These are phyloP conservation scores for Mariannaea elegans DNA, from an alignment of 2,329 filamentous ascomycete genomes.

Conservation along the genomic window DNA sequence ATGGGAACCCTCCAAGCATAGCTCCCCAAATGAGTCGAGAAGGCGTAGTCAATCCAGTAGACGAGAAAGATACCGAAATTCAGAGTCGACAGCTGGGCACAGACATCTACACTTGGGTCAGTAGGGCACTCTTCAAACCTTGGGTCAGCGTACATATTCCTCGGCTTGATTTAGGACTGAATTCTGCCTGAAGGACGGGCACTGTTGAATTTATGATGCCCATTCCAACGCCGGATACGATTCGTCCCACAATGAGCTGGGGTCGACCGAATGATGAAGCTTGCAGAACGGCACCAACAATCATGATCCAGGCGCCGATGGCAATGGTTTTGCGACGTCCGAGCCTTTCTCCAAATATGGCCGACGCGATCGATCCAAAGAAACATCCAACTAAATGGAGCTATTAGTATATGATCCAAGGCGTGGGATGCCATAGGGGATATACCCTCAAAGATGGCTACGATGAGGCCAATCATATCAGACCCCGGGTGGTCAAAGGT, in stretches of 20 bases:
- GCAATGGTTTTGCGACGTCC: slow-evolving; percentile 55
- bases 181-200: slow-evolving; percentile 56
- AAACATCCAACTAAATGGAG: slow-evolving; percentile 40
- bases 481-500: slow-evolving; percentile 51
- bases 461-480: slow-evolving; percentile 55
- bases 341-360: slow-evolving; percentile 53
- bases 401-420: neutral
- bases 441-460: slow-evolving; percentile 54
- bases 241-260: slow-evolving; percentile 52
- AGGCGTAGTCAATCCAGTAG: slow-evolving; percentile 57
- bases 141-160: slow-evolving; percentile 40
- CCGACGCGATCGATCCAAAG: slow-evolving; percentile 40
- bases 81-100: slow-evolving; percentile 56
- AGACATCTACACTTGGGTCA: slow-evolving; percentile 46
- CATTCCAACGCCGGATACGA: slow-evolving; percentile 57
- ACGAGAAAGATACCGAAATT: slow-evolving; percentile 56
- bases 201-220: slow-evolving; percentile 56
- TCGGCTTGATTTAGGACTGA: slow-evolving; percentile 49
- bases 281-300: slow-evolving; percentile 45
- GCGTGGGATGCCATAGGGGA: neutral
- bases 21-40: slow-evolving; percentile 42
- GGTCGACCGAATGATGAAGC: neutral
- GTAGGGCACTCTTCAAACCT: neutral
- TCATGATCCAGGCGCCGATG: slow-evolving; percentile 53
- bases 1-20: slow-evolving; percentile 53